A percentile compares a stretch with the other conserved stretches of the same genome.
These are phyloP conservation scores for Colletotrichum lindemuthianum DNA, from an alignment of 2,329 filamentous ascomycete species.

Conservation along the genomic window DNA sequence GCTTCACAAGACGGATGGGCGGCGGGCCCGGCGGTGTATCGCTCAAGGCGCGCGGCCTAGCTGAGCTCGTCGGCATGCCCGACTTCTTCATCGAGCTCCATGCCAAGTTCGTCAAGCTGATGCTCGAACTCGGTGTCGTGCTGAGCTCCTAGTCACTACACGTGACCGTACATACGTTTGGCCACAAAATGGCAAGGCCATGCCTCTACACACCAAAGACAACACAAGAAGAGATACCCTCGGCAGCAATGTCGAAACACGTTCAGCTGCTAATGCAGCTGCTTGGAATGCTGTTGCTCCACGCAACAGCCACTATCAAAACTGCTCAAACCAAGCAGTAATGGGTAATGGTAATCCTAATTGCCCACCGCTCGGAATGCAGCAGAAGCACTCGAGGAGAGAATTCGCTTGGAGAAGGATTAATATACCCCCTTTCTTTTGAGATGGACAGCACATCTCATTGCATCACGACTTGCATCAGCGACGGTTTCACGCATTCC, in stretches of 20 bases:
- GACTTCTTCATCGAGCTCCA: conserved; percentile 77
- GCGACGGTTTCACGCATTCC: conserved; percentile 13
- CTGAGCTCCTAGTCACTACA: conserved; percentile 54
- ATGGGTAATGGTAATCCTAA: conserved; percentile 39
- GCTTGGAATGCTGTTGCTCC: not conserved
- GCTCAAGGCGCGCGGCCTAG: conserved; percentile 68
- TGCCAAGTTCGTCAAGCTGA: conserved; percentile 69
- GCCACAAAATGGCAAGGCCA: not conserved
- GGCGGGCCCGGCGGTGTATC: conserved; percentile 65
- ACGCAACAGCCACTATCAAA: not conserved
- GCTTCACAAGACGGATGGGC: conserved; percentile 67
- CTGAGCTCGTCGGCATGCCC: conserved; percentile 72
- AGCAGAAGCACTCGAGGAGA: not conserved
- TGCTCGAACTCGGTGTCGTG: conserved; percentile 67
- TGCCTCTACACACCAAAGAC: not conserved
- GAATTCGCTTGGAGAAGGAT: conserved; percentile 4
- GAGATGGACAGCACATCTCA: conserved; percentile 2
- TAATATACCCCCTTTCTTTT: conserved; percentile 25
- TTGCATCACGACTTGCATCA: conserved; percentile 29
- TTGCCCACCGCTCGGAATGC: conserved; percentile 18
- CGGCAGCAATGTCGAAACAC: not conserved
- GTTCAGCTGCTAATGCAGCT: conserved; percentile 4
- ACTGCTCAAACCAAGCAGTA: conserved; percentile 23
- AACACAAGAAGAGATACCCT: not conserved
- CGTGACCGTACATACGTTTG: conserved; percentile 23